These are phyloP conservation scores for Kodamaea fungicola DNA, from an alignment of 1,139 yeast genomes.

Conservation along the genomic window DNA sequence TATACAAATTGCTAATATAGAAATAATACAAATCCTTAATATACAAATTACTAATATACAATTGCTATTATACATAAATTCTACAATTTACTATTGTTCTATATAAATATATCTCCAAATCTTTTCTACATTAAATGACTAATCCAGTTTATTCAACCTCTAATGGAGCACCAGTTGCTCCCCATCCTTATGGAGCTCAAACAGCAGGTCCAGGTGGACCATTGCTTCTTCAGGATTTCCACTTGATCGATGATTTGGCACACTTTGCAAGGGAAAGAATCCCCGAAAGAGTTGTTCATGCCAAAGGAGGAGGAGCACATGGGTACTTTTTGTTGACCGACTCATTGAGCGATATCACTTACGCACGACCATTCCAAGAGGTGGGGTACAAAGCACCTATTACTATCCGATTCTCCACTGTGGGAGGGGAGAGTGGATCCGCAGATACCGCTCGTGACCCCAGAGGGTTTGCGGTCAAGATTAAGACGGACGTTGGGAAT, in stretches of 20 bases:
- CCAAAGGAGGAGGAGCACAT: slow-evolving; percentile 63
- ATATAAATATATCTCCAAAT: too few relatives aligned
- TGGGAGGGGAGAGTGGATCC: slow-evolving; percentile 57
- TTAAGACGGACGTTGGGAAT: slow-evolving; percentile 58
- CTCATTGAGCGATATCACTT: slow-evolving; percentile 49
- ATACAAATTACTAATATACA: too few relatives aligned
- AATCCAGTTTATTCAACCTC: slow-evolving; percentile 23
- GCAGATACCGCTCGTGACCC: slow-evolving; percentile 61
- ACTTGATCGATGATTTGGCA: slow-evolving; percentile 52
- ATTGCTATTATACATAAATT: too few relatives aligned
- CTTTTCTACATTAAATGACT: too few relatives aligned
- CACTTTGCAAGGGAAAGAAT: slow-evolving; percentile 61
- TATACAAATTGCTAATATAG: too few relatives aligned
- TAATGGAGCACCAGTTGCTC: slow-evolving; percentile 24
- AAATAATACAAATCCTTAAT: too few relatives aligned
- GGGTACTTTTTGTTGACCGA: slow-evolving; percentile 61
- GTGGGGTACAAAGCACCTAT: slow-evolving; percentile 49
- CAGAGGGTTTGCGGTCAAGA: slow-evolving; percentile 54
- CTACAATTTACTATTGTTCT: too few relatives aligned
- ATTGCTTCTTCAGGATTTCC: slow-evolving; percentile 52
- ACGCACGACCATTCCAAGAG: slow-evolving; percentile 44
- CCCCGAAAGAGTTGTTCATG: slow-evolving; percentile 65
- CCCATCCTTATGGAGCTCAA: slow-evolving; percentile 27
- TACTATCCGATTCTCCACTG: slow-evolving; percentile 54
- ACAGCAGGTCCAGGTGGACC: slow-evolving; percentile 48